Evolutionary conservation across 2,329 filamentous ascomycete genomes (phyloP).

Genomic region (Capronia epimyces): DNA sequence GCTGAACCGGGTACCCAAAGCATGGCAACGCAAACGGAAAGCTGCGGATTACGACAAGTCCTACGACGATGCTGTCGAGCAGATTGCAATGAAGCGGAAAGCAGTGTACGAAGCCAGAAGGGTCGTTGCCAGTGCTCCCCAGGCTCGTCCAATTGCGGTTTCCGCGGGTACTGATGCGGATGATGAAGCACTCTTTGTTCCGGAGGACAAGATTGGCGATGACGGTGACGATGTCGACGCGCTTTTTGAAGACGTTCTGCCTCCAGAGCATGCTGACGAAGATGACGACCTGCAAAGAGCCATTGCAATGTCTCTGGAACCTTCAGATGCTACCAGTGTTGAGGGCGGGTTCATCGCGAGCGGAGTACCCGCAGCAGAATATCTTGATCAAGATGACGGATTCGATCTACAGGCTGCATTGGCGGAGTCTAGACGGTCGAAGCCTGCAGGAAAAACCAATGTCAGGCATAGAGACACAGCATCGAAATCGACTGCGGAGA

Average conservation of each 20-base stretch:
- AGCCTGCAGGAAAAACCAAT: conserved; percentile 39
- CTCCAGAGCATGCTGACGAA: conserved; percentile 36
- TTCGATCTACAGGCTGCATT: conserved; percentile 73
- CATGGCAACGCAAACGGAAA: conserved; percentile 37
- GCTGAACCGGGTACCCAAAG: conserved; percentile 72
- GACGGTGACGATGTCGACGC: conserved; percentile 49
- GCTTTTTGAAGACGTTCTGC: conserved; percentile 51
- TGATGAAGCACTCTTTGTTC: conserved; percentile 53
- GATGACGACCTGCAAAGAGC: conserved; percentile 74
- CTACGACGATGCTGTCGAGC: conserved; percentile 31
- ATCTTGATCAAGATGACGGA: conserved; percentile 64
- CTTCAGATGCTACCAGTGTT: conserved; percentile 39
- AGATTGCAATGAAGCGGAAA: conserved; percentile 43
- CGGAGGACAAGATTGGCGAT: conserved; percentile 40
- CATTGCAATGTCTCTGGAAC: conserved; percentile 74
- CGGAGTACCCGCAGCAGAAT: conserved; percentile 32
- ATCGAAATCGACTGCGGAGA: conserved; percentile 1
- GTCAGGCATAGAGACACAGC: conserved; percentile 48
- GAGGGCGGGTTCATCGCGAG: conserved; percentile 47
- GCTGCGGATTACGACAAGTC: conserved; percentile 37
- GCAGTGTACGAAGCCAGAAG: conserved; percentile 44
- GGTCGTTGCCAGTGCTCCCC: conserved; percentile 12
- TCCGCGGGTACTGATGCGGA: conserved; percentile 32
- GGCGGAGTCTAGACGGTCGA: conserved; percentile 62
- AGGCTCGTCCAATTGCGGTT: not conserved